A percentile compares a stretch with the other conserved stretches of the same genome.
Conservation (phyloP, 2,329 filamentous ascomycete species). For the Polychaeton citri region DNA sequence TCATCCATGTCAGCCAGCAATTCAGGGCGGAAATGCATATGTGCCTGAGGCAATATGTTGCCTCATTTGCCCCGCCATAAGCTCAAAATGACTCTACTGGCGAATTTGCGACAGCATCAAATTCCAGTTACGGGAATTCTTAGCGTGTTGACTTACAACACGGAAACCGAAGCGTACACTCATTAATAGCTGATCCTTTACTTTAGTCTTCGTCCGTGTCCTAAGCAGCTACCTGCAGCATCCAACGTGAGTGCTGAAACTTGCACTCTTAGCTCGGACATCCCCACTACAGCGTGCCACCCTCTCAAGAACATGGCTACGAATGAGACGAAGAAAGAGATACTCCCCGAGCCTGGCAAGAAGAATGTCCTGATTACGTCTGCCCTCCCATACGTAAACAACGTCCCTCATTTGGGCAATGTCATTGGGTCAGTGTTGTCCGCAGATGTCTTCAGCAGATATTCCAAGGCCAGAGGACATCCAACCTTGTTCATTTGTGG, state of each 20-base stretch:
- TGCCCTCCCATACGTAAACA: constrained; percentile 76
- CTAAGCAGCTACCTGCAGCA: too few relatives aligned
- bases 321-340: constrained; percentile 22
- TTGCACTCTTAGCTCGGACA: not conserved
- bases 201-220: too few relatives aligned
- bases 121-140: too few relatives aligned
- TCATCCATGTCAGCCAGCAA: too few relatives aligned
- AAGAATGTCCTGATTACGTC: constrained; percentile 83
- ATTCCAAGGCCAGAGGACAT: constrained; percentile 64
- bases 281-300: not conserved
- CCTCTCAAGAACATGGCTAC: constrained; percentile 4
- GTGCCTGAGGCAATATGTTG: not conserved
- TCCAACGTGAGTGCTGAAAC: not conserved
- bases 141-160: too few relatives aligned
- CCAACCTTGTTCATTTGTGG: constrained; percentile 79
- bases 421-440: constrained; percentile 77
- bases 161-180: too few relatives aligned
- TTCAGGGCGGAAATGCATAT: too few relatives aligned
- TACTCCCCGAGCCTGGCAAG: constrained; percentile 44
- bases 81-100: not conserved
- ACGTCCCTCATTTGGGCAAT: constrained; percentile 70
- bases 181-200: too few relatives aligned
- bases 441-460: constrained; percentile 63
- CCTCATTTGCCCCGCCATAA: not conserved
- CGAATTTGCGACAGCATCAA: not conserved